A percentile compares a stretch with the other conserved stretches of the same genome.
These are phyloP conservation scores for Debaryomyces singareniensis DNA, from an alignment of 1,139 yeast genomes.

Conservation along the genomic window DNA sequence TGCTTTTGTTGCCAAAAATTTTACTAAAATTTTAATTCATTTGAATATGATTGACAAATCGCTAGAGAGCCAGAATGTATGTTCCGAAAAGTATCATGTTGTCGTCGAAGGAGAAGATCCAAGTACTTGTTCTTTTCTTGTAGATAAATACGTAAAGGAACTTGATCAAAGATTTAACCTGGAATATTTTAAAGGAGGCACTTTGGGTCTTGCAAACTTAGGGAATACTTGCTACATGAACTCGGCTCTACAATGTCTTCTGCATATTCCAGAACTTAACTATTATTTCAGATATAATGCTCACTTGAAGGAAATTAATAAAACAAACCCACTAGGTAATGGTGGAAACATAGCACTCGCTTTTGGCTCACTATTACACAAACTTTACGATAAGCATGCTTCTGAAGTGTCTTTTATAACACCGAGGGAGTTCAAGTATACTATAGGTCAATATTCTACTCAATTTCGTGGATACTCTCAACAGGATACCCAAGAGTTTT, in stretches of 20 bases:
- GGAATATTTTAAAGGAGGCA: slow-evolving; percentile 34
- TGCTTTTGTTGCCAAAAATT: slow-evolving; percentile 25
- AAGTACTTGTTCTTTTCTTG: slow-evolving; percentile 17
- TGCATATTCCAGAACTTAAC: slow-evolving; percentile 80
- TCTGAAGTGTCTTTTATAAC: slow-evolving; percentile 16
- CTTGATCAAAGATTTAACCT: too few relatives aligned
- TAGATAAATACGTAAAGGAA: slow-evolving; percentile 18
- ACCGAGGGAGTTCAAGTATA: slow-evolving; percentile 75
- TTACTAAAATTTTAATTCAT: slow-evolving; percentile 24
- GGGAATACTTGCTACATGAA: slow-evolving; percentile 98
- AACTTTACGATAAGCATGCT: slow-evolving; percentile 38
- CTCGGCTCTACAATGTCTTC: slow-evolving; percentile 86
- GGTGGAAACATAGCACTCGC: slow-evolving; percentile 73
- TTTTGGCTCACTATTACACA: slow-evolving; percentile 61
- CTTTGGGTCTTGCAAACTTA: slow-evolving; percentile 65
- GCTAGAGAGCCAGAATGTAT: slow-evolving; percentile 28
- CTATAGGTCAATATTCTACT: slow-evolving; percentile 73
- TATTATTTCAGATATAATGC: slow-evolving; percentile 63
- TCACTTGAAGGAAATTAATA: slow-evolving; percentile 64
- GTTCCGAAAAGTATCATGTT: slow-evolving; percentile 21
- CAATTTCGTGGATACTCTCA: slow-evolving; percentile 87
- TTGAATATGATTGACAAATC: slow-evolving; percentile 17
- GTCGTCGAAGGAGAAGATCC: slow-evolving; percentile 27
- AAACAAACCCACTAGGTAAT: slow-evolving; percentile 72
- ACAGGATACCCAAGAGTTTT: slow-evolving; percentile 93